A percentile compares a stretch with the other conserved stretches of the same genome.
Conservation (phyloP, 2,329 filamentous ascomycete species). For the Neopestalotiopsis sp. region DNA sequence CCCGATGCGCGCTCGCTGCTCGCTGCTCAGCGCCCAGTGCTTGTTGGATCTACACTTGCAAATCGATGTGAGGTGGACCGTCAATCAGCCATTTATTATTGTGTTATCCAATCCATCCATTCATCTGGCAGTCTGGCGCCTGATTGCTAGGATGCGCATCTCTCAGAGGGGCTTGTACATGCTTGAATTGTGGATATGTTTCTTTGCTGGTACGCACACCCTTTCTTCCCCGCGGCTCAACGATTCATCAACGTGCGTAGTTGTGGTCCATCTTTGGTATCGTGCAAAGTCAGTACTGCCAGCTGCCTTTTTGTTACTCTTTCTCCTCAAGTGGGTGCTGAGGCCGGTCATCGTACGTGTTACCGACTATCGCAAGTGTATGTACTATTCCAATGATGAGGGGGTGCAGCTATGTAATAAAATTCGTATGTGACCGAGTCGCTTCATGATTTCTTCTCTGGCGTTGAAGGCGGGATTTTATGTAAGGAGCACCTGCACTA, state of each 20-base stretch:
- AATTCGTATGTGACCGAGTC: background rate
- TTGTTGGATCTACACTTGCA: too few relatives aligned
- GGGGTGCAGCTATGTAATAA: background rate
- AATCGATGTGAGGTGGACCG: too few relatives aligned
- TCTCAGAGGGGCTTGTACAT: background rate
- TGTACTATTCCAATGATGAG: background rate
- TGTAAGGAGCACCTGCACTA: background rate
- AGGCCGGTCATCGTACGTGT: background rate
- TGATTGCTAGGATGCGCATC: background rate
- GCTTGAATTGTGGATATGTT: conserved; percentile 12
- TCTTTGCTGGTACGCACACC: background rate
- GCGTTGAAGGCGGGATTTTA: too few relatives aligned
- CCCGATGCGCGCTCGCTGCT: too few relatives aligned
- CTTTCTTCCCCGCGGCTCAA: background rate
- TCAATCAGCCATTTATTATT: too few relatives aligned
- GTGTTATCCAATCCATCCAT: too few relatives aligned
- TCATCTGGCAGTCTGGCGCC: too few relatives aligned
- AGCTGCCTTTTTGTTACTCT: background rate
- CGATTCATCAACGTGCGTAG: background rate
- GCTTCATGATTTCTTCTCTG: background rate
- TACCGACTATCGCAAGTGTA: background rate
- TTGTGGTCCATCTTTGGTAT: background rate
- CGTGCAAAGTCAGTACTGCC: background rate
- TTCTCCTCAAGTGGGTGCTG: background rate
- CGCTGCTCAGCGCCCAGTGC: too few relatives aligned